Base-by-base conservation (phyloP, 2,329 filamentous ascomycete species). In the Macrophomina phaseolina region DNA sequence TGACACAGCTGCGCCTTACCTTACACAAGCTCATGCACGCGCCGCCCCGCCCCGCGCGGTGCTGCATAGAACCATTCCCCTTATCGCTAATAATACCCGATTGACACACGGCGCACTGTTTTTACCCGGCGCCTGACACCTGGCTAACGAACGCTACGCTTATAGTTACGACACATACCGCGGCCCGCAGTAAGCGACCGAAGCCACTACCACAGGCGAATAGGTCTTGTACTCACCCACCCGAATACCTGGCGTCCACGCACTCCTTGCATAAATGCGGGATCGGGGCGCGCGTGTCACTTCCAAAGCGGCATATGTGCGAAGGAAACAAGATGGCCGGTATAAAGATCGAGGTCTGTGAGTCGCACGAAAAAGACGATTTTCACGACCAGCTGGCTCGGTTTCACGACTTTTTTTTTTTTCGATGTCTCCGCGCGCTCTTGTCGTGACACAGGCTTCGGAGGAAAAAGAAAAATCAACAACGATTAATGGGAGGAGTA, bases 181-280 rank as follows among this genome's bases (percentile, higher is more conserved):
- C 42, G 67, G 67, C 34, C 67, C 67, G 46, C 64, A 68, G 63
- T 68, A 66, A 64, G 60, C 60, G 58, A 23, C 30, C n/a, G n/a
- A 34, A 36, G 42, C 42, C 58, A 28, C 32, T 16, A 18, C 38
- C 58, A 62, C 58, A 62, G 49, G 58, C 42, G 42, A 62, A 23
- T 45, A 40, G 16, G 45, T 23, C 30, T 48, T 62, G 42, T 58
- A 28, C 38, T 46, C 45, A 49, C 42, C n/a, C 58, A 11, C 11
- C 58, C 5, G 18, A 38, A 38, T 23, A 62, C 28, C 38, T 23
- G 28, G 38, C 30, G n/a, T 30, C 56, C 16, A 14, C 58, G 3
- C 45, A 16, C 30, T 23, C 12, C 58, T 28, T 16, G 45, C 42
- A n/a, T 45, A 16, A 38, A 32, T 5, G 32, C 46, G 49, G 28